Percentiles rank a stretch among this genome's conserved stretches.
Conservation (phyloP, 768 basidiomycete genomes). For the Dacryopinax primogenitus region DNA sequence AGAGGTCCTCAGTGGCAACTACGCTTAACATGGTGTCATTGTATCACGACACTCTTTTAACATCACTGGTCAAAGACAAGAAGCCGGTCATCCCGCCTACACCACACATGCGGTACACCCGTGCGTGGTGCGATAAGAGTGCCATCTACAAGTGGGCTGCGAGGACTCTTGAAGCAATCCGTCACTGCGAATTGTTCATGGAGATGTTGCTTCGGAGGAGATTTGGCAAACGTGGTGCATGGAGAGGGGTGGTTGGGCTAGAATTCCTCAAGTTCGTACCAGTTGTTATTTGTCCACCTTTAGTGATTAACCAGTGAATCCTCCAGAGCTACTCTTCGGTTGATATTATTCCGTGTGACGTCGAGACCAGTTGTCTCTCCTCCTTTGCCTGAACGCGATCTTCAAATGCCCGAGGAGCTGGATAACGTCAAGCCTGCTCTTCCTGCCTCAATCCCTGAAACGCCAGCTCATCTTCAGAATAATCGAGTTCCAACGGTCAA, state of each 20-base stretch:
- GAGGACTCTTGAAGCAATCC: conserved; percentile 58
- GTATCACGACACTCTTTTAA: conserved; percentile 90
- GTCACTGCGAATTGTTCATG: conserved; percentile 68
- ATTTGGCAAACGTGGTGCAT: conserved; percentile 48
- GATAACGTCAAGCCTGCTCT: conserved; percentile 49
- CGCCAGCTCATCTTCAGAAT: conserved; percentile 71
- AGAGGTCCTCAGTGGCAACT: conserved; percentile 55
- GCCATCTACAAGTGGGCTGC: conserved; percentile 65
- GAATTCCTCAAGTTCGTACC: conserved; percentile 73
- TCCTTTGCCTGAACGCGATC: conserved; percentile 76
- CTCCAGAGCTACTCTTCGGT: conserved; percentile 58
- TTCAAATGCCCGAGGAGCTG: conserved; percentile 22
- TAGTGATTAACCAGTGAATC: conserved; percentile 14
- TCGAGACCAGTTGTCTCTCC: conserved; percentile 61
- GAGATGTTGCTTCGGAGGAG: conserved; percentile 80
- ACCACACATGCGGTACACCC: conserved; percentile 78
- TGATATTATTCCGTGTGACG: conserved; percentile 62
- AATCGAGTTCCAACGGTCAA: conserved; percentile 42
- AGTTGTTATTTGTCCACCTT: not conserved
- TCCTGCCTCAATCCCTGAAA: conserved; percentile 38
- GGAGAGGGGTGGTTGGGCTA: conserved; percentile 63
- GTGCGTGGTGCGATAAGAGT: conserved; percentile 66
- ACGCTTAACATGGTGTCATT: conserved; percentile 73
- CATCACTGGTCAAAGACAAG: conserved; percentile 53
- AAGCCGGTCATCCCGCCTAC: conserved; percentile 63